Conservation (phyloP, 768 basidiomycete genomes). For the Hygrophorus pudorinus region DNA sequence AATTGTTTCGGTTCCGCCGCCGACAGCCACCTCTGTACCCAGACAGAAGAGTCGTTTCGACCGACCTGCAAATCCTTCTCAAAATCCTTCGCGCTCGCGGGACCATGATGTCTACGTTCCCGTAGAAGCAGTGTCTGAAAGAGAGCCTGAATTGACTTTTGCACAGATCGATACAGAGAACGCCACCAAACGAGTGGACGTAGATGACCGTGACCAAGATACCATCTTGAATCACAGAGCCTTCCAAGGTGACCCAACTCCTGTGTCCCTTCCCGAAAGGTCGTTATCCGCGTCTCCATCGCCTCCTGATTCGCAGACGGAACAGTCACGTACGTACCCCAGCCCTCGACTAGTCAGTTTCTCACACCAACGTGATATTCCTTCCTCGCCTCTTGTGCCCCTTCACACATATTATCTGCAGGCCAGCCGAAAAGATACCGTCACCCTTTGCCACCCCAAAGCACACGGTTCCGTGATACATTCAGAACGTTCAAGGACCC, state of each 20-base stretch:
- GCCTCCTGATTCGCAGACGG: conserved; percentile 1
- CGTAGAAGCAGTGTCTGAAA: conserved; percentile 15
- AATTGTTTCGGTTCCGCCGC: not conserved
- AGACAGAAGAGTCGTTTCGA: conserved; percentile 18
- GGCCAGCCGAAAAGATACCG: conserved; percentile 27
- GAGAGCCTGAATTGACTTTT: conserved; percentile 4
- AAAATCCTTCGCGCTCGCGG: not conserved
- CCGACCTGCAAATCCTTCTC: conserved; percentile 8
- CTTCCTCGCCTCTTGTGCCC: conserved; percentile 6
- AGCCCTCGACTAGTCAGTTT: conserved; percentile 10
- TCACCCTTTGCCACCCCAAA: conserved; percentile 35
- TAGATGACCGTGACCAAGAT: conserved; percentile 3
- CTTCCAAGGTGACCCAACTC: not conserved
- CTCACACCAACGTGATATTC: conserved; percentile 11
- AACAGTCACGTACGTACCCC: conserved; percentile 24
- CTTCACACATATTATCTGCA: conserved; percentile 2
- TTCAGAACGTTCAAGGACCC: conserved; percentile 5
- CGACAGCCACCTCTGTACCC: not conserved
- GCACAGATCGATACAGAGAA: conserved; percentile 1
- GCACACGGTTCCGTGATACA: conserved; percentile 24
- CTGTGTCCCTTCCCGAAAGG: conserved; percentile 1
- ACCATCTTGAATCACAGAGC: not conserved
- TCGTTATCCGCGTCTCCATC: conserved; percentile 5
- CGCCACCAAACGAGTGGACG: conserved; percentile 1
- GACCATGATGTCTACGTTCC: conserved; percentile 17